Conservation (phyloP, 768 basidiomycete species). For the Rhodotorula babjevae region DNA sequence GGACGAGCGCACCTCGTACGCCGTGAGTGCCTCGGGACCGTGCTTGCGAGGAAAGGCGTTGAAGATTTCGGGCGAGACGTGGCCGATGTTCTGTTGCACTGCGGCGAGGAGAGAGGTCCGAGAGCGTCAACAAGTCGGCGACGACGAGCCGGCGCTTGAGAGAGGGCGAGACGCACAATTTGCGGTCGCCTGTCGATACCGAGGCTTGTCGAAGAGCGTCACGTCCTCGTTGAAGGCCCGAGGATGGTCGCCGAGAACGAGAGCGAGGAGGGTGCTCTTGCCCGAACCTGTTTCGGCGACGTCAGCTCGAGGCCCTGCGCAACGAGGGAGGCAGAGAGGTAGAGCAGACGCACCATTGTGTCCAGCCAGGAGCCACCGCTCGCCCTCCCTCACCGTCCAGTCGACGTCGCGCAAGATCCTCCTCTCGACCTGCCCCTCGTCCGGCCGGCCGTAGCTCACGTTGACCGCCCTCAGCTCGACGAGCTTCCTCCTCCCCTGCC, state of each 20-base stretch:
- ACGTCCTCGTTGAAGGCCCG: conserved; percentile 80
- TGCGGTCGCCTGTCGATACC: conserved; percentile 64
- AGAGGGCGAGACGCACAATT: conserved; percentile 8
- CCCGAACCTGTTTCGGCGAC: conserved; percentile 63
- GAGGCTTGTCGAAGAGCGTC: conserved; percentile 60
- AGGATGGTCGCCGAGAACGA: conserved; percentile 90
- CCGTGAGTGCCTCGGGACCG: conserved; percentile 28
- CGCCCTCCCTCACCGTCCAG: conserved; percentile 76
- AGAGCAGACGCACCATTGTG: conserved; percentile 62
- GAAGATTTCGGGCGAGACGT: conserved; percentile 81
- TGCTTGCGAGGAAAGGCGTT: conserved; percentile 68
- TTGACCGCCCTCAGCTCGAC: conserved; percentile 57
- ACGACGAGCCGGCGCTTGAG: background rate
- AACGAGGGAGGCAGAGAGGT: too few relatives aligned
- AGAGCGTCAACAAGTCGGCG: background rate
- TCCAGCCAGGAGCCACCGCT: conserved; percentile 86
- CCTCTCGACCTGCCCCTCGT: conserved; percentile 48
- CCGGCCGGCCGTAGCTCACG: conserved; percentile 56
- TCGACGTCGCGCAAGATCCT: conserved; percentile 59
- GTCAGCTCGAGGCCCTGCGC: background rate
- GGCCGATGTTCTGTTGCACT: conserved; percentile 65
- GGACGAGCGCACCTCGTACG: conserved; percentile 52
- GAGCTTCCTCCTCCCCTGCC: background rate
- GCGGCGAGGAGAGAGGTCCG: too few relatives aligned
- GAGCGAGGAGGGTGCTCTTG: conserved; percentile 84